Conservation (phyloP, 1,284 basidiomycete species). For the Rhizoctonia solani region DNA sequence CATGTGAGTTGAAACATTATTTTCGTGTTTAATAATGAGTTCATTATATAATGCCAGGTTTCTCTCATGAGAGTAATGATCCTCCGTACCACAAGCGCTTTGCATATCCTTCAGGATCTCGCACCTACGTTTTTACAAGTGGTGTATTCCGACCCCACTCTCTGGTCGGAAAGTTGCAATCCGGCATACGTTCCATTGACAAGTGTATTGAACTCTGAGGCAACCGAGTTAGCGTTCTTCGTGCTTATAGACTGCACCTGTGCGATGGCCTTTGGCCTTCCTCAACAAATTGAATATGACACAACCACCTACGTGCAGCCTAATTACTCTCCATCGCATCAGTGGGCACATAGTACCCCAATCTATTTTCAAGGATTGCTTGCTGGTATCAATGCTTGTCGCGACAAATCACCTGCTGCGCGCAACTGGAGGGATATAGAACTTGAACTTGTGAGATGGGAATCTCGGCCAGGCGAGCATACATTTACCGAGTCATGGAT, state of each 20-base stretch:
- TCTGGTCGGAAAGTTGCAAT: neutral
- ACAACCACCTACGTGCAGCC: neutral
- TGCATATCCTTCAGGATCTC: neutral
- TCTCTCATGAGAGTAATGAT: neutral
- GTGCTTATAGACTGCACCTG: neutral
- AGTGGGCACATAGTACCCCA: conserved; percentile 3
- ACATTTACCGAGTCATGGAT: neutral
- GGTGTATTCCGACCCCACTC: conserved; percentile 4
- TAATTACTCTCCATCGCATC: neutral
- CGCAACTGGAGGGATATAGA: neutral
- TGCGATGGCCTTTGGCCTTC: conserved; percentile 7
- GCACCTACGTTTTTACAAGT: conserved; percentile 4
- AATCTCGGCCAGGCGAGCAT: neutral
- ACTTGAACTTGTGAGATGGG: neutral
- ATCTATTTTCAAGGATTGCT: neutral
- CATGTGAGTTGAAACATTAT: neutral
- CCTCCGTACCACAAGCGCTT: neutral
- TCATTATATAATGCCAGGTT: too few species aligned
- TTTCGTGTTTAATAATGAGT: neutral
- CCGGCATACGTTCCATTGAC: neutral
- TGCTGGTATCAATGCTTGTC: neutral
- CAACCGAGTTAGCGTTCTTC: neutral
- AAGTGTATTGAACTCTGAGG: neutral
- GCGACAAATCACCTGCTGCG: neutral
- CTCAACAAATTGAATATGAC: conserved; percentile 15